These are phyloP conservation scores for Pythium diclinum DNA, from an alignment of 352 stramenopile species.

Conservation along the genomic window DNA sequence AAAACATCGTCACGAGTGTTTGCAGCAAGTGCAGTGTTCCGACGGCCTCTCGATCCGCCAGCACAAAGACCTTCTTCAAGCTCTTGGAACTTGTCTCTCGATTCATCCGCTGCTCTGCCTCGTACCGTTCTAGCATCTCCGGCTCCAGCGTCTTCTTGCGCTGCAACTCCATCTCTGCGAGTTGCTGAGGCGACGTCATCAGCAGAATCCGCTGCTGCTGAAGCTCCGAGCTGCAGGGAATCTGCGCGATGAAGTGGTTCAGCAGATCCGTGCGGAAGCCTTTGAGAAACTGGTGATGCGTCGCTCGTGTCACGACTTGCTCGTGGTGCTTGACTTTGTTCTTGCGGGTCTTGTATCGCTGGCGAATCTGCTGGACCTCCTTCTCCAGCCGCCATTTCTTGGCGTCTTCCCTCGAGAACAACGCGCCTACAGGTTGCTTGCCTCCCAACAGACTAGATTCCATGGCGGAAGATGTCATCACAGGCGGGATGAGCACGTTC, in stretches of 20 bases:
- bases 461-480: slow-evolving; percentile 16
- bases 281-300: slow-evolving; percentile 48
- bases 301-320: slow-evolving; percentile 38
- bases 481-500: slow-evolving; percentile 34
- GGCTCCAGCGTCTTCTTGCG: slow-evolving; percentile 43
- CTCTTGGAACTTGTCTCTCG: slow-evolving; percentile 32
- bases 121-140: slow-evolving; percentile 49
- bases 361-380: slow-evolving; percentile 40
- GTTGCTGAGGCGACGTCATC: slow-evolving; percentile 45
- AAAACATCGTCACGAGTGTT: slow-evolving; percentile 51
- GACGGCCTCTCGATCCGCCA: slow-evolving; percentile 34
- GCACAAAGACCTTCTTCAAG: slow-evolving; percentile 49
- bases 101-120: slow-evolving; percentile 22
- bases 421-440: slow-evolving; percentile 34
- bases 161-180: slow-evolving; percentile 37
- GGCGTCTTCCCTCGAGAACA: slow-evolving; percentile 56
- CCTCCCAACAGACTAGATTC: neutral
- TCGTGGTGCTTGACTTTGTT: slow-evolving; percentile 36
- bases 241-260: slow-evolving; percentile 44
- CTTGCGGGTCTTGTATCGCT: slow-evolving; percentile 38
- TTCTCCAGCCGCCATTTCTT: slow-evolving; percentile 41
- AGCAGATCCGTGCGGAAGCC: slow-evolving; percentile 43
- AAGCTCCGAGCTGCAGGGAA: slow-evolving; percentile 48
- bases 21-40: slow-evolving; percentile 56
- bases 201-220: slow-evolving; percentile 58